These are phyloP conservation scores for Eustoma russellianum DNA, from an alignment of 257 asterid genomes.

Conservation along the genomic window DNA sequence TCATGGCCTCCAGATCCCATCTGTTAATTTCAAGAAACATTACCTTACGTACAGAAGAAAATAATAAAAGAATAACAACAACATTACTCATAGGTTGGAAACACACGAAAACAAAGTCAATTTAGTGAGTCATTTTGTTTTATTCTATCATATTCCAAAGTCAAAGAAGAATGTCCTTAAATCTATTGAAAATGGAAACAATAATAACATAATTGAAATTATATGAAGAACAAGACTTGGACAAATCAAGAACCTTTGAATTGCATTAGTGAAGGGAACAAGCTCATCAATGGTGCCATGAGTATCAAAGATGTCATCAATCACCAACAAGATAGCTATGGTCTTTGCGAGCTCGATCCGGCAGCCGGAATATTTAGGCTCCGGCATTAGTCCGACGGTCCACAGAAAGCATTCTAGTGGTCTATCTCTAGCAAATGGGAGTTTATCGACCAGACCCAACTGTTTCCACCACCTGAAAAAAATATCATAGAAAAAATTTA, in stretches of 20 bases:
- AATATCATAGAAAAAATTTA: neutral
- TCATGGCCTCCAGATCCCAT: conserved; percentile 68
- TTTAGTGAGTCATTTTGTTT: no score
- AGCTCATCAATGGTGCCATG: conserved; percentile 54
- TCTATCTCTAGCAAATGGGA: conserved; percentile 52
- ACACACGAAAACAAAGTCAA: no score
- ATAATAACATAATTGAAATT: no score
- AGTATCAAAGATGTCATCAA: conserved; percentile 58
- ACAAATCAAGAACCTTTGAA: conserved; percentile 29
- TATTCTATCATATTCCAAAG: no score
- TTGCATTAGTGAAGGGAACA: conserved; percentile 51
- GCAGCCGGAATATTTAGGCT: conserved; percentile 47
- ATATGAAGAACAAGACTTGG: no score
- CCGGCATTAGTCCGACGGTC: conserved; percentile 56
- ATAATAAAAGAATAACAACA: no score
- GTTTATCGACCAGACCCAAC: conserved; percentile 49
- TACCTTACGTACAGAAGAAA: no score
- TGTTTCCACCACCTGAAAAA: conserved; percentile 64
- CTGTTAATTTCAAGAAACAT: conserved; percentile 12
- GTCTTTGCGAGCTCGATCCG: conserved; percentile 58
- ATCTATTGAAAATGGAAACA: no score
- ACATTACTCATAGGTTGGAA: no score
- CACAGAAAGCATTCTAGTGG: conserved; percentile 63
- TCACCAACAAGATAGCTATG: conserved; percentile 40
- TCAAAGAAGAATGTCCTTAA: no score